phyloP scores from a whole-genome alignment of 768 basidiomycete genomes.

The Podaxis sp. region DNA sequence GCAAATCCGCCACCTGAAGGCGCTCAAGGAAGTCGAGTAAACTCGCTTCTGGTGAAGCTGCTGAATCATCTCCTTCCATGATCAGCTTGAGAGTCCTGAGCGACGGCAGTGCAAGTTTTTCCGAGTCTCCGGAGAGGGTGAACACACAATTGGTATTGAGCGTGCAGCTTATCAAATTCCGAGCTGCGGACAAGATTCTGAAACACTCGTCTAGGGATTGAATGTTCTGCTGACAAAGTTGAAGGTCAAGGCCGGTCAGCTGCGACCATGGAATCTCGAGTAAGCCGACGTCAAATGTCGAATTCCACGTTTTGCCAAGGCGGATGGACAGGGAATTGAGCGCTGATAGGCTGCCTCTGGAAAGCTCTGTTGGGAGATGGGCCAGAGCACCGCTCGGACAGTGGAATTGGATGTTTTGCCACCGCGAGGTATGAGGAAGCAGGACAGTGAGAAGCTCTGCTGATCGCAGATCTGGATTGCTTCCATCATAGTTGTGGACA shows the following conservation, averaged over 20 bases:
- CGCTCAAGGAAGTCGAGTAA: slow-evolving; percentile 28
- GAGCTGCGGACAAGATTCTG: slow-evolving; percentile 26
- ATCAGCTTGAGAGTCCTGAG: slow-evolving; percentile 30
- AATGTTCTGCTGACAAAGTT: slow-evolving; percentile 26
- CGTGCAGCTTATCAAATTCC: slow-evolving; percentile 27
- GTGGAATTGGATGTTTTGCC: slow-evolving; percentile 30
- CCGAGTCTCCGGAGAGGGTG: slow-evolving; percentile 14
- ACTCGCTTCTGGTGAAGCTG: slow-evolving; percentile 17
- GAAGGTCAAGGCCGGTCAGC: slow-evolving; percentile 32
- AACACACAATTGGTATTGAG: slow-evolving; percentile 26
- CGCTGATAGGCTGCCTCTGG: slow-evolving; percentile 21
- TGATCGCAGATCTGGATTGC: slow-evolving; percentile 18
- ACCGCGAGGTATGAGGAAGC: slow-evolving; percentile 30
- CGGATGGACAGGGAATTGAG: slow-evolving; percentile 30
- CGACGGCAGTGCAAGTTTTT: slow-evolving; percentile 20
- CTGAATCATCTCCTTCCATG: slow-evolving; percentile 22
- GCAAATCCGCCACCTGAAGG: slow-evolving; percentile 26
- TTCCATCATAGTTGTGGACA: slow-evolving; percentile 19
- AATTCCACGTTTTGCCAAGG: slow-evolving; percentile 20
- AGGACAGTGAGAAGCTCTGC: slow-evolving; percentile 25
- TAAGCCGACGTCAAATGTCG: slow-evolving; percentile 20
- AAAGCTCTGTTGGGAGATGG: slow-evolving; percentile 17
- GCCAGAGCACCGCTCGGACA: slow-evolving; percentile 26
- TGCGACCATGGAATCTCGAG: slow-evolving; percentile 35
- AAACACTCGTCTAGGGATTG: slow-evolving; percentile 33